A percentile compares a stretch with the other conserved stretches of the same genome.
Evolutionary conservation across 257 asterid genomes (phyloP).

Genomic region (Solanum ossicruentum): DNA sequence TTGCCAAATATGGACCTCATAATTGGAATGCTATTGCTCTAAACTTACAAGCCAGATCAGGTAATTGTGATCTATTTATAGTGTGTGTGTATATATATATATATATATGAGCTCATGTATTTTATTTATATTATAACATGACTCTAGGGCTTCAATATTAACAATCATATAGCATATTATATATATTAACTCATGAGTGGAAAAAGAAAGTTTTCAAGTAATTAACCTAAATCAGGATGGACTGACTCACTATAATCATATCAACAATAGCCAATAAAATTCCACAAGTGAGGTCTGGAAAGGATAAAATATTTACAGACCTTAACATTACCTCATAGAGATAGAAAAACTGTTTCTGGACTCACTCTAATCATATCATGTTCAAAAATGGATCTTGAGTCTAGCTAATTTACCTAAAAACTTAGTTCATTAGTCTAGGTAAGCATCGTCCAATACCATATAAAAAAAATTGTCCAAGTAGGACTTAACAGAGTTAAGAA

Average conservation of each 20-base stretch:
- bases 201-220: neutral
- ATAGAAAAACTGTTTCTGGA: too few relatives aligned
- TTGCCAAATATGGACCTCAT: conserved; percentile 83
- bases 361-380: neutral
- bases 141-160: neutral
- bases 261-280: too few relatives aligned
- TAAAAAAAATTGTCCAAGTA: neutral
- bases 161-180: neutral
- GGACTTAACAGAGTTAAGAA: neutral
- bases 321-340: too few relatives aligned
- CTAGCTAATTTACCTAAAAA: neutral
- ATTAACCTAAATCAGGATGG: neutral
- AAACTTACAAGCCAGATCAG: conserved; percentile 85
- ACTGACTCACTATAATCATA: too few relatives aligned
- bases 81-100: neutral
- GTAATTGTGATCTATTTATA: neutral
- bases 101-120: neutral
- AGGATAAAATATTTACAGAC: too few relatives aligned
- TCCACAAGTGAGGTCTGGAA: too few relatives aligned
- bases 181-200: neutral
- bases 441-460: neutral
- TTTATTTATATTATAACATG: neutral
- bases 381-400: neutral
- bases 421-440: neutral
- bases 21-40: conserved; percentile 95